A percentile compares a stretch with the other conserved stretches of the same genome.
phyloP scores from a whole-genome alignment of 345 rosid genomes.

The Populus pruinosa region DNA sequence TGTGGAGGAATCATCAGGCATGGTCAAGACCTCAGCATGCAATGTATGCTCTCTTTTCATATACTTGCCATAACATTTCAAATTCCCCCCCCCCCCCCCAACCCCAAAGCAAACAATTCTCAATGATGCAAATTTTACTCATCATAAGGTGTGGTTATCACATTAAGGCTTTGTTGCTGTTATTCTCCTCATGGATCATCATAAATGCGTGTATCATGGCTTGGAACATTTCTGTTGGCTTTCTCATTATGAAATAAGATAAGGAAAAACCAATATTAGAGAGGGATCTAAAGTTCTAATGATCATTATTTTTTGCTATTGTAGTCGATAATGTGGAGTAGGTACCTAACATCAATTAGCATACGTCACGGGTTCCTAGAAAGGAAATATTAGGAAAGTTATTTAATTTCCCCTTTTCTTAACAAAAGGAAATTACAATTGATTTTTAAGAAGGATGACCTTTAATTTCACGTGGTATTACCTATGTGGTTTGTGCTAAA shows the following conservation, averaged over 20 bases:
- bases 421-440: not conserved
- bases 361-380: not conserved
- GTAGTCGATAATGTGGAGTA: not conserved
- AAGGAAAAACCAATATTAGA: not conserved
- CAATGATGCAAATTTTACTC: not conserved
- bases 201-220: not conserved
- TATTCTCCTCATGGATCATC: not conserved
- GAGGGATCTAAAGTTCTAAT: slow-evolving; percentile 1
- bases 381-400: not conserved
- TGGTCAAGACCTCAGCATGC: slow-evolving; percentile 82
- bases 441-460: not conserved
- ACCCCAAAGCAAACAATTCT: too few species aligned
- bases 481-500: not conserved
- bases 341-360: not conserved
- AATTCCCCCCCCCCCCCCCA: too few species aligned
- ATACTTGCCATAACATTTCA: slow-evolving; percentile 5
- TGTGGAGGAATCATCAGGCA: slow-evolving; percentile 68
- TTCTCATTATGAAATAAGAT: not conserved
- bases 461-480: not conserved
- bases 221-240: not conserved
- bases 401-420: not conserved
- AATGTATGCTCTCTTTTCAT: slow-evolving; percentile 59
- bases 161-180: not conserved
- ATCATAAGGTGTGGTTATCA: not conserved
- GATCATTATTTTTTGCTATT: not conserved